Base-by-base conservation (phyloP, 768 basidiomycete genomes). In the Lentinula edodes region DNA sequence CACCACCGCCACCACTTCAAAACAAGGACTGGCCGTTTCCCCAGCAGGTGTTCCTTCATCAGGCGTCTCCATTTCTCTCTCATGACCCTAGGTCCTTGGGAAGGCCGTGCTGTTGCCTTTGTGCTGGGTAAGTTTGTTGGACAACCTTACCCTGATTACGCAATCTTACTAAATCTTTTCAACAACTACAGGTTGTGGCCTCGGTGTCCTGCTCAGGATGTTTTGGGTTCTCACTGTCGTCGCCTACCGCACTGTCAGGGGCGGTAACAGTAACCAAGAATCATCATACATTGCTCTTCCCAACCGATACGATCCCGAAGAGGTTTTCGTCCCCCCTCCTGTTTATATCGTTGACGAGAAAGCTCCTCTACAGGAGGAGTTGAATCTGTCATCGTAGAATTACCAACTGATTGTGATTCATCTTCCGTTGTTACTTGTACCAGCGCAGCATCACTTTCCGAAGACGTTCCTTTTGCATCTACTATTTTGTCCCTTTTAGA, bases 181-280 rank as follows among this genome's bases (percentile, higher is more conserved):
- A 67, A 28, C 28, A 28, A 45, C 50, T 60, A 36, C 64, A 91
- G 90, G 90, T n/a, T 91, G 89, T 67, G 91, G 91, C 55, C 83
- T 92, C 57, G 91, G 91, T 59, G 91, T 92, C 48, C 80, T 93
- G 28, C 72, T 93, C 61, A 80, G 91, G 70, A 91, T 93, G 87
- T 67, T 91, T 70, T 93, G 82, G 81, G 90, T 93, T 65, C 68
- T 92, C 65, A 69, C 79, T 35, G 74, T 93, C 62, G 73, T 93
- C 64, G 67, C 79, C 38, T 83, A 78, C 66, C 89, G 91, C 66
- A 68, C 83, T 41, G 65, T 87, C 70, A 76, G 72, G 15, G 82
- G 80, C 56, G 73, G 74, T 9, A 73, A 64, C 67, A 48, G 2
- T n/a, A 48, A 7, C 41, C 73, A 78, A 3, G 78, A 80, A 50